Percentiles rank a stretch among this genome's conserved stretches.
These are phyloP conservation scores for Mariannaea sp. DNA, from an alignment of 2,329 filamentous ascomycete genomes.

Conservation along the genomic window DNA sequence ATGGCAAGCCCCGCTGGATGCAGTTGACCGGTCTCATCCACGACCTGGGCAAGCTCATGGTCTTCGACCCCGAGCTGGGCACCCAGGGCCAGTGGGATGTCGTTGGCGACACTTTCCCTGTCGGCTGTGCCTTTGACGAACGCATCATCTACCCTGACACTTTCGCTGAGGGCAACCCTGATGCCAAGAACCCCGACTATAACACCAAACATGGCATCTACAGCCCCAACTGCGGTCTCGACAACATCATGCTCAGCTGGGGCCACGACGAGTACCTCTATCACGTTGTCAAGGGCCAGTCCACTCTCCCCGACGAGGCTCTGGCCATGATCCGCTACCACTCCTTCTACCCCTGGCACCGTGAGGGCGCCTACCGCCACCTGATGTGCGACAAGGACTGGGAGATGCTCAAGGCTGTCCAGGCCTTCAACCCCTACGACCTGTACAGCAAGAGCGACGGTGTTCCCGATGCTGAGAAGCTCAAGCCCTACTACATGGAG, in stretches of 20 bases:
- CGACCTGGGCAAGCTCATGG: slow-evolving; percentile 79
- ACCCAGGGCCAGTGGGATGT: slow-evolving; percentile 93
- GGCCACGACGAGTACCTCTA: slow-evolving; percentile 90
- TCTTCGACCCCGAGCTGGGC: slow-evolving; percentile 67
- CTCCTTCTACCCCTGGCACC: slow-evolving; percentile 92
- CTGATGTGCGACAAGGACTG: slow-evolving; percentile 85
- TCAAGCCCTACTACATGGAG: slow-evolving; percentile 63
- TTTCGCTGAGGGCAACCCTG: slow-evolving; percentile 73
- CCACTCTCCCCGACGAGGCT: slow-evolving; percentile 76
- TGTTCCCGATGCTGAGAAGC: slow-evolving; percentile 72
- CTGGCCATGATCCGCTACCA: slow-evolving; percentile 94
- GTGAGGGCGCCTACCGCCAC: slow-evolving; percentile 76
- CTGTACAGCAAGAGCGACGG: slow-evolving; percentile 90
- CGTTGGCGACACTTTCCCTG: slow-evolving; percentile 83
- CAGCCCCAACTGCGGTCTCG: slow-evolving; percentile 75
- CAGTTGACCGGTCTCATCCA: slow-evolving; percentile 78
- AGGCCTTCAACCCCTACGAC: slow-evolving; percentile 90
- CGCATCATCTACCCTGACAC: slow-evolving; percentile 81
- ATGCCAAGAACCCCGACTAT: slow-evolving; percentile 72
- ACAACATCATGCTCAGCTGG: slow-evolving; percentile 90
- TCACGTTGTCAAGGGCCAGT: slow-evolving; percentile 83
- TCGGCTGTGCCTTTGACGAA: slow-evolving; percentile 75
- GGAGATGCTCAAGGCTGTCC: slow-evolving; percentile 78
- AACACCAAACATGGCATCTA: slow-evolving; percentile 81
- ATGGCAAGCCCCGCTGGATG: slow-evolving; percentile 84